phyloP scores from a whole-genome alignment of 31 red algal genomes.

The Bonnemaisonia californica region DNA sequence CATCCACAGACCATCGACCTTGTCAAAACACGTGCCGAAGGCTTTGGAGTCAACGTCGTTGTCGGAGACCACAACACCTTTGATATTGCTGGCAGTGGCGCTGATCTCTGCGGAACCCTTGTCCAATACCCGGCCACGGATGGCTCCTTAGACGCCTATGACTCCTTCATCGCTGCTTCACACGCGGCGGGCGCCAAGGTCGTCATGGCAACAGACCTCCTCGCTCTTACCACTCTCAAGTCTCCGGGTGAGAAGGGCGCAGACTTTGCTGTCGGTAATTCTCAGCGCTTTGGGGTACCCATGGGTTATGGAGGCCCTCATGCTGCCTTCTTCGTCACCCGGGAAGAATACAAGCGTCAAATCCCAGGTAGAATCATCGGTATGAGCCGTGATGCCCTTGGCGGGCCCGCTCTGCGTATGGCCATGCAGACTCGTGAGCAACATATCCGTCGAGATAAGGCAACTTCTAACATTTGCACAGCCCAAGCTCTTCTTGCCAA shows the following conservation, averaged over 20 bases:
- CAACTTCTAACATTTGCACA: constrained; percentile 99
- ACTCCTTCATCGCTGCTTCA: constrained; percentile 50
- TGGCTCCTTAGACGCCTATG: constrained; percentile 78
- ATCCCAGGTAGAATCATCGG: constrained; percentile 99
- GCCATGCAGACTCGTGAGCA: constrained; percentile 99
- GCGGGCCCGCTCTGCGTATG: constrained; percentile 92
- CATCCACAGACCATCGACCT: constrained; percentile 94
- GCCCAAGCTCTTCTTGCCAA: constrained; percentile 99
- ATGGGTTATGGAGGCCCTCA: constrained; percentile 99
- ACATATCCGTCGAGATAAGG: constrained; percentile 99
- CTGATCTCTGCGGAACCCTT: constrained; percentile 83
- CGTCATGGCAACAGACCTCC: constrained; percentile 88
- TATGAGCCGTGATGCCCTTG: constrained; percentile 86
- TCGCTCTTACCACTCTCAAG: constrained; percentile 86
- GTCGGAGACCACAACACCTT: constrained; percentile 72
- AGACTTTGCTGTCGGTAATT: constrained; percentile 94
- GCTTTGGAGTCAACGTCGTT: constrained; percentile 88
- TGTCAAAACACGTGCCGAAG: constrained; percentile 86
- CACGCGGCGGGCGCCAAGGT: constrained; percentile 80
- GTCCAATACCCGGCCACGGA: constrained; percentile 98
- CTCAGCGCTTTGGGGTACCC: constrained; percentile 98
- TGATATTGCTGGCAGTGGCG: constrained; percentile 37
- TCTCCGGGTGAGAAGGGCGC: constrained; percentile 95
- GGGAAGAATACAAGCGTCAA: constrained; percentile 94
- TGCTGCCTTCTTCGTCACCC: constrained; percentile 95